Evolutionary conservation across 1,284 basidiomycete species (phyloP), one percentile per base, ranked within the genome.

Genomic region (Ganoderma sp.): DNA sequence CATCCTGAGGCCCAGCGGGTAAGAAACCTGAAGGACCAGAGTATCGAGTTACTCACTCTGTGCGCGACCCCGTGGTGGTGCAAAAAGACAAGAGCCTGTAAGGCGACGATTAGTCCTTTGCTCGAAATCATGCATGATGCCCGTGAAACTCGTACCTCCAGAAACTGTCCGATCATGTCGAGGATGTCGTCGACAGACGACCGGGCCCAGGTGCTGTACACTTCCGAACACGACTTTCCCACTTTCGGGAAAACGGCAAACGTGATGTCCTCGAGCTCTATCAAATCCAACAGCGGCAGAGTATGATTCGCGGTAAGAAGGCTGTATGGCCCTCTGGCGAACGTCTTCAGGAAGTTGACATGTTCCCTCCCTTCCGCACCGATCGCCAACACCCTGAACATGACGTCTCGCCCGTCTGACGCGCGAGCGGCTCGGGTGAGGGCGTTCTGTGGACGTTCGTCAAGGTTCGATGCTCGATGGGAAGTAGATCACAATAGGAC

Each of bases 111-210:
- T 14, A 43, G 14, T 45, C 3, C 19, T 3, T 17, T 15, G 14
- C 43, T 12, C 6, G 4, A 32, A 1, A 19, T 3, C 25, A 14
- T 42, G 9, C 15, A 10, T 8, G 25, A 4, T 22, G 39, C n/a
- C n/a, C 12, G 42, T 34, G 5, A 8, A n/a, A 12, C 19, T 66
- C 66, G 42, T 65, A 66, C 65, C 74, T 79, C 77, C 4, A 79
- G 45, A 56, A 72, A 73, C 57, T 79, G 78, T 70, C 77, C 68
- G 19, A 79, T 60, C 74, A 79, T 77, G 43, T 79, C 75, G 6
- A 79, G 25, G 34, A 79, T 64, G 63, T 80, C 78, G 2, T 75
- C 79, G 0, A 75, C 76, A 7, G 78, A 78, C 48, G 77, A 76
- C 59, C 72, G 68, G 6, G 76, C 60, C 75, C 74, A 78, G 6